These are phyloP conservation scores for Apiotrichum porosum DNA, from an alignment of 1,284 basidiomycete genomes.

Conservation along the genomic window DNA sequence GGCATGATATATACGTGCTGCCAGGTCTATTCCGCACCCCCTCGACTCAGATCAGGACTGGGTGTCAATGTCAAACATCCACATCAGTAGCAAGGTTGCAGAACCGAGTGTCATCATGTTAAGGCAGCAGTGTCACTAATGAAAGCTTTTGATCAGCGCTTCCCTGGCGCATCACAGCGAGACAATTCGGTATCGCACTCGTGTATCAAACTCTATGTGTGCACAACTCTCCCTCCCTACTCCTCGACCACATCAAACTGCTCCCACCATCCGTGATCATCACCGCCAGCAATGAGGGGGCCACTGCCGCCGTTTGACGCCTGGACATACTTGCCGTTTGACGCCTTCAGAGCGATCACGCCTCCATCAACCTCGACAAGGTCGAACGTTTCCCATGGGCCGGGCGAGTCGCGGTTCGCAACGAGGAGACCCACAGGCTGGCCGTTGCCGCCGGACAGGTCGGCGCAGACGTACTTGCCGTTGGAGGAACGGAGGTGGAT, in stretches of 20 bases:
- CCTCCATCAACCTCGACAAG: constrained; percentile 1
- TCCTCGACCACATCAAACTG: constrained; percentile 11
- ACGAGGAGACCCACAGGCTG: constrained; percentile 2
- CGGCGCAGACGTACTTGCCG: constrained; percentile 8
- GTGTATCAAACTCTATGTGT: not conserved
- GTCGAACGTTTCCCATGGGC: constrained; percentile 8
- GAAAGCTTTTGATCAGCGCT: no score
- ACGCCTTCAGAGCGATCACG: constrained; percentile 1
- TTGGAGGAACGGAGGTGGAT: constrained; percentile 6
- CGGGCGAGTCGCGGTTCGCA: constrained; percentile 1
- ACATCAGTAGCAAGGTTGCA: no score
- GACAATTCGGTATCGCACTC: no score
- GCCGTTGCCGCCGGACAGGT: not conserved
- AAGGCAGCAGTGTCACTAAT: no score
- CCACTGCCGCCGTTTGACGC: constrained; percentile 1
- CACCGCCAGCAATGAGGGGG: constrained; percentile 1
- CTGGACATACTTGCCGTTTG: constrained; percentile 14
- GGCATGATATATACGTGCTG: no score
- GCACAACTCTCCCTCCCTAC: not conserved
- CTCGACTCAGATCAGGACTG: no score
- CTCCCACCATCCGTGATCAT: constrained; percentile 16
- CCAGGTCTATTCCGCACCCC: no score
- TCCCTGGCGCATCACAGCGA: no score
- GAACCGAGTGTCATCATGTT: no score
- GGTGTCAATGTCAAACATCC: no score